These are phyloP conservation scores for Podospora tetraspora DNA, from an alignment of 495 filamentous ascomycete species.

Conservation along the genomic window DNA sequence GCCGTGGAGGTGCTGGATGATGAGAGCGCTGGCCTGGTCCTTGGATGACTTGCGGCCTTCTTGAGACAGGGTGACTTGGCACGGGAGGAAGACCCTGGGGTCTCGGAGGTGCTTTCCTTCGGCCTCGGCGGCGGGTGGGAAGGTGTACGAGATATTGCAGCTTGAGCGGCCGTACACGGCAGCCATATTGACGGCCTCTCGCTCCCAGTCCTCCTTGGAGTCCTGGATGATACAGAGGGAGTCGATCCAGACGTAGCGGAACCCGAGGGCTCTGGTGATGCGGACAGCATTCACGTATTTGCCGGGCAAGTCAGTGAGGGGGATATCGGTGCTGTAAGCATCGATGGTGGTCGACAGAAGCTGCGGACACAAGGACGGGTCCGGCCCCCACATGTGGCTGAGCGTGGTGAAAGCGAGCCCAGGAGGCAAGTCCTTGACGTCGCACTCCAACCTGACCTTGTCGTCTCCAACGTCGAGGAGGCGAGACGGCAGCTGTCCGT, in stretches of 20 bases:
- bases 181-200: conserved; percentile 12
- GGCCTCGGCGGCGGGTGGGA: background rate
- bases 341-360: background rate
- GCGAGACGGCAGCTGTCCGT: conserved; percentile 1
- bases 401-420: conserved; percentile 44
- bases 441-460: background rate
- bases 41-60: background rate
- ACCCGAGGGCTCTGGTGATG: conserved; percentile 12
- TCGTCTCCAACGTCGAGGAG: conserved; percentile 4
- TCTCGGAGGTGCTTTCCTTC: conserved; percentile 3
- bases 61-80: background rate
- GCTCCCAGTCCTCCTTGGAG: conserved; percentile 7
- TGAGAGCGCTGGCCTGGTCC: background rate
- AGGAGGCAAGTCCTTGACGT: background rate
- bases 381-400: conserved; percentile 11
- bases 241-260: conserved; percentile 11
- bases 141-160: conserved; percentile 11
- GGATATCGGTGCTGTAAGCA: background rate
- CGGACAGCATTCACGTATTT: conserved; percentile 11
- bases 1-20: conserved; percentile 6
- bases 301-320: background rate
- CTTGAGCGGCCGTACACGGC: conserved; percentile 4
- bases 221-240: conserved; percentile 14
- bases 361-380: background rate
- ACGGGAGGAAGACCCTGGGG: conserved; percentile 7